phyloP scores from a whole-genome alignment of 257 asterid species.

The Plectranthus barbatus region DNA sequence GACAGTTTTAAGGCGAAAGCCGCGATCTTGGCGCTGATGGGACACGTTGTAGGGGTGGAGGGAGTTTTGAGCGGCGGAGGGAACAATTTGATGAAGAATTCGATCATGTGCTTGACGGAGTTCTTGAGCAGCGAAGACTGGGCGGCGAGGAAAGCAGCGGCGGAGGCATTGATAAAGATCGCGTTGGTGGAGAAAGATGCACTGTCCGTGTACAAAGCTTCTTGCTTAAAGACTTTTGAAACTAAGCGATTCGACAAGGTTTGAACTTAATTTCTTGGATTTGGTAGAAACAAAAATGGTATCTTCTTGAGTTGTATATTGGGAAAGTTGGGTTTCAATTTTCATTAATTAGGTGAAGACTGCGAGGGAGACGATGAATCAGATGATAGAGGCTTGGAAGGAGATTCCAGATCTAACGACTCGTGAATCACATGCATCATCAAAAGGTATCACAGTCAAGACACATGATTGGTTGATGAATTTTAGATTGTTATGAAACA shows the following conservation, averaged over 20 bases:
- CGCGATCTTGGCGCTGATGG: slow-evolving; percentile 43
- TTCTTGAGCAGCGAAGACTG: slow-evolving; percentile 66
- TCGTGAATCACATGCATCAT: slow-evolving; percentile 35
- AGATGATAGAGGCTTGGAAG: slow-evolving; percentile 57
- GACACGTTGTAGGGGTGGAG: slow-evolving; percentile 43
- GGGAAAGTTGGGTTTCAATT: background rate
- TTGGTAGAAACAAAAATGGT: background rate
- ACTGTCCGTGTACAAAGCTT: slow-evolving; percentile 42
- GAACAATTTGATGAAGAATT: slow-evolving; percentile 31
- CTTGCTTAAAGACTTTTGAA: slow-evolving; percentile 64
- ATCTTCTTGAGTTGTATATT: background rate
- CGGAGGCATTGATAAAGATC: slow-evolving; percentile 58
- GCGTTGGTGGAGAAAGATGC: slow-evolving; percentile 44
- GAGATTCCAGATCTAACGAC: slow-evolving; percentile 45
- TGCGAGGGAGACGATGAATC: slow-evolving; percentile 55
- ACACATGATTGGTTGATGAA: no score
- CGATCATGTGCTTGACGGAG: slow-evolving; percentile 54
- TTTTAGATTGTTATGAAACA: no score
- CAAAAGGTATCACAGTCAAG: slow-evolving; percentile 32
- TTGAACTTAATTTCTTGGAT: background rate
- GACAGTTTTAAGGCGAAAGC: no score
- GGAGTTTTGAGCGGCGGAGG: slow-evolving; percentile 31
- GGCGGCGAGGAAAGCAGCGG: slow-evolving; percentile 76
- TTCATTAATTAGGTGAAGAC: slow-evolving; percentile 42
- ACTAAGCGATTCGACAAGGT: slow-evolving; percentile 83